Evolutionary conservation across 2,329 filamentous ascomycete species (phyloP).

Genomic region (Cadophora malorum): DNA sequence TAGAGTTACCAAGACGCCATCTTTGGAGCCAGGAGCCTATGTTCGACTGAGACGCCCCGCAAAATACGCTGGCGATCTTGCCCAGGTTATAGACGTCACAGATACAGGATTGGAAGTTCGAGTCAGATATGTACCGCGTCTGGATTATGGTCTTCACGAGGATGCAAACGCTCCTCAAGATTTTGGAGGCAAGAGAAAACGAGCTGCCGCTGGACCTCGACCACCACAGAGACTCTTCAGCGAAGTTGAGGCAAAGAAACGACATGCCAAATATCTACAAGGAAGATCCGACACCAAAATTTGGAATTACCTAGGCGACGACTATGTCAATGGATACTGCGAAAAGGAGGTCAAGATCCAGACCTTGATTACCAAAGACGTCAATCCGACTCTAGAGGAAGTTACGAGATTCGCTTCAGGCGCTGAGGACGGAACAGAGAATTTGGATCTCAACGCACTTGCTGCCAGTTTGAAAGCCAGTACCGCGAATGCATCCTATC

Average conservation of each 20-base stretch:
- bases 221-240: slow-evolving; percentile 92
- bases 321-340: slow-evolving; percentile 91
- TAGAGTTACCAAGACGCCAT: slow-evolving; percentile 84
- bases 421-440: slow-evolving; percentile 90
- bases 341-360: slow-evolving; percentile 94
- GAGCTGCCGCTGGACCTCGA: slow-evolving; percentile 67
- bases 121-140: slow-evolving; percentile 84
- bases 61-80: slow-evolving; percentile 88
- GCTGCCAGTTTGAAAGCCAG: slow-evolving; percentile 88
- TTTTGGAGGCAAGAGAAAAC: slow-evolving; percentile 74
- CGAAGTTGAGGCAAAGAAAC: slow-evolving; percentile 90
- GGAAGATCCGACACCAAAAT: slow-evolving; percentile 60
- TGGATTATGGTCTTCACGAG: slow-evolving; percentile 91
- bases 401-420: slow-evolving; percentile 92
- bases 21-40: slow-evolving; percentile 86
- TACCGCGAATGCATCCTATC: slow-evolving; percentile 80
- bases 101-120: slow-evolving; percentile 89
- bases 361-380: slow-evolving; percentile 82
- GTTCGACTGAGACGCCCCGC: slow-evolving; percentile 83
- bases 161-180: slow-evolving; percentile 61
- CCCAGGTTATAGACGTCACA: slow-evolving; percentile 90
- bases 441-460: slow-evolving; percentile 88
- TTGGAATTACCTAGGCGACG: slow-evolving; percentile 86
- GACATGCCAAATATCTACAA: slow-evolving; percentile 68
- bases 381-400: slow-evolving; percentile 92